Evolutionary conservation across 192 early-diverging fungal species (phyloP), one percentile per base, ranked within the genome.

Genomic region (Cetraspora pellucida): DNA sequence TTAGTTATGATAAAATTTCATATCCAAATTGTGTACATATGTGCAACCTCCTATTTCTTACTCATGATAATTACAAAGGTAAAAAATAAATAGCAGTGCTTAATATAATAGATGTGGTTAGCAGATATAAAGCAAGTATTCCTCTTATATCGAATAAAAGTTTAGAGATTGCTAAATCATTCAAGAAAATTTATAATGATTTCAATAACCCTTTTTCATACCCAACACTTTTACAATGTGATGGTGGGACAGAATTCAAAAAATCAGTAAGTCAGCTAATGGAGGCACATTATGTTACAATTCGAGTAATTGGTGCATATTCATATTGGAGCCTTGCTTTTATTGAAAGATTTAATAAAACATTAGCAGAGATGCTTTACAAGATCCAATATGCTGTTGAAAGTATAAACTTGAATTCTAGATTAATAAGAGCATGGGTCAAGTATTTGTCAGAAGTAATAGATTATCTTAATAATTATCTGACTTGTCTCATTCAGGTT

Each of bases 381-480:
- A 67, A 67, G 45, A 13, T 67, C 16, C 43, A 67, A 67, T 67
- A 44, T 43, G 21, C 14, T 23, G 16, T 67, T 44, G 43, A 67
- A 67, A 46, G n/a, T 44, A 31, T 67, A 67, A 17, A 37, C 16
- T 5, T 0, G 37, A 17, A 67, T 23, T 10, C 43, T 43, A 67
- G 45, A 67, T 67, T 67, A 67, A 67, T 44, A 67, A 67, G 65
- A 43, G 14, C 43, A 19, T 67, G 43, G 17, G 65, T 43, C 11
- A 67, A 67, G 5, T 10, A 67, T 43, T 67, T 67, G 19, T 14
- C 65, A 43, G 19, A 67, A 67, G 65, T 67, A 17, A 11, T 67
- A 9, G 31, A 44, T 44, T 67, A 67, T 44, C 10, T 67, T 3
- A 67, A 67, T 67, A 67, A 67, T 67, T 67, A 67, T 67, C 43